Evolutionary conservation across 2,329 filamentous ascomycete species (phyloP).

Genomic region (Hymenoscyphus occultus): DNA sequence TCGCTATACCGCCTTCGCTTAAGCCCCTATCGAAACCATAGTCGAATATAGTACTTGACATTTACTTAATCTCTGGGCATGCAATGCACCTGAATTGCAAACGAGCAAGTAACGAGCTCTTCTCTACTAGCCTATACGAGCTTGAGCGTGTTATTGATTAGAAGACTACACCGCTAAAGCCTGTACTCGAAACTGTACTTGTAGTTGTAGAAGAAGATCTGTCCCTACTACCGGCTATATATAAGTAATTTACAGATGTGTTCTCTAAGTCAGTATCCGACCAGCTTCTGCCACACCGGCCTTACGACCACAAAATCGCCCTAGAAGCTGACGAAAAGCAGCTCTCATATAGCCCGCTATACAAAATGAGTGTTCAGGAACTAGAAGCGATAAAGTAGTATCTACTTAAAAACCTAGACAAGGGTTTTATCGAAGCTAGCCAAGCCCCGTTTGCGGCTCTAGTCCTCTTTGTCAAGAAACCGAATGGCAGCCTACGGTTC

Average conservation of each 20-base stretch:
- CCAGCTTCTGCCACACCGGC: neutral
- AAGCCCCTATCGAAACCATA: neutral
- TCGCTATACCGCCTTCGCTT: neutral
- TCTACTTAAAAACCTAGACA: neutral
- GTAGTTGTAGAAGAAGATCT: neutral
- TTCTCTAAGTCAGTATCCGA: neutral
- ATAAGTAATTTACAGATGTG: neutral
- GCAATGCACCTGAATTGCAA: neutral
- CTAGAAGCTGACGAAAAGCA: neutral
- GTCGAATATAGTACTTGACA: neutral
- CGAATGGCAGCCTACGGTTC: neutral
- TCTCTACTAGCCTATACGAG: no score
- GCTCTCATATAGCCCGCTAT: neutral
- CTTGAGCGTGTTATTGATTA: neutral
- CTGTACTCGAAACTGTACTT: no score
- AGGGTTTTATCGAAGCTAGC: neutral
- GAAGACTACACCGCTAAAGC: neutral
- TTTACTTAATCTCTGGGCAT: neutral
- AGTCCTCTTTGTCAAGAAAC: no score
- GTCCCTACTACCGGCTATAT: neutral
- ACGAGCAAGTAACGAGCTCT: neutral
- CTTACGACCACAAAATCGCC: conserved; percentile 4
- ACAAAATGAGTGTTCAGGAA: neutral
- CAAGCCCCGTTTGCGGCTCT: neutral
- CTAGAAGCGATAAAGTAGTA: neutral